Evolutionary conservation across 768 basidiomycete species (phyloP).

Genomic region (Panus rudis): DNA sequence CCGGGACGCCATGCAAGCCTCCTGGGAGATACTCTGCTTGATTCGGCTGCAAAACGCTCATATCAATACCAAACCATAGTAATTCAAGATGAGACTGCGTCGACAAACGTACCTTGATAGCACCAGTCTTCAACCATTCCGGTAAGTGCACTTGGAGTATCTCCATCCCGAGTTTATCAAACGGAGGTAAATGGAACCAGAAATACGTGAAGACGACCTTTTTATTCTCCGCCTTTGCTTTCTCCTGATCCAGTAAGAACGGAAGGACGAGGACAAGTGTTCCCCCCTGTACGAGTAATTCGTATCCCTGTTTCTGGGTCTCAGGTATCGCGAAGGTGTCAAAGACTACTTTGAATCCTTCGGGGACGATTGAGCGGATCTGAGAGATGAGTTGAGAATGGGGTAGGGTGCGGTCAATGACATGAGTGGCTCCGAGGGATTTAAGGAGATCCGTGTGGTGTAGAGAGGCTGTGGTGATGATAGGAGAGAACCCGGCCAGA

Average conservation of each 20-base stretch:
- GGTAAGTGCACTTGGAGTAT: slow-evolving; percentile 15
- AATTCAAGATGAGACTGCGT: background rate
- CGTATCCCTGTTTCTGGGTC: slow-evolving; percentile 18
- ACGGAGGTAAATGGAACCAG: too few species aligned
- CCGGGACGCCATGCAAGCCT: slow-evolving; percentile 35
- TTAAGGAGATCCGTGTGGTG: slow-evolving; percentile 2
- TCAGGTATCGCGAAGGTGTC: slow-evolving; percentile 19
- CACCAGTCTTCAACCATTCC: slow-evolving; percentile 10
- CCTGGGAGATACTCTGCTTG: slow-evolving; percentile 32
- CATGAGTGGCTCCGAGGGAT: slow-evolving; percentile 13
- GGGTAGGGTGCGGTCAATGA: slow-evolving; percentile 6
- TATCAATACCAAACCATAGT: too few species aligned
- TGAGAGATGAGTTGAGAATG: slow-evolving; percentile 3
- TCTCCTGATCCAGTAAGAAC: slow-evolving; percentile 4
- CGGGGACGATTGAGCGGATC: slow-evolving; percentile 1
- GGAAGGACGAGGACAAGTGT: slow-evolving; percentile 11
- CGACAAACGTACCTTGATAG: slow-evolving; percentile 12
- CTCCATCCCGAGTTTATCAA: slow-evolving; percentile 8
- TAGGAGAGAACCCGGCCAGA: slow-evolving; percentile 12
- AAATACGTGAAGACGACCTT: slow-evolving; percentile 44
- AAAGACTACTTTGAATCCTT: slow-evolving; percentile 17
- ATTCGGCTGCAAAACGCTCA: slow-evolving; percentile 30
- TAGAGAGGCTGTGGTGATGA: slow-evolving; percentile 12
- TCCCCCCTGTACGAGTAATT: slow-evolving; percentile 18
- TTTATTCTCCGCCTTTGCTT: slow-evolving; percentile 22